Conservation (phyloP, 371 early-diverging fungal species). For the Mucor racemosus region DNA sequence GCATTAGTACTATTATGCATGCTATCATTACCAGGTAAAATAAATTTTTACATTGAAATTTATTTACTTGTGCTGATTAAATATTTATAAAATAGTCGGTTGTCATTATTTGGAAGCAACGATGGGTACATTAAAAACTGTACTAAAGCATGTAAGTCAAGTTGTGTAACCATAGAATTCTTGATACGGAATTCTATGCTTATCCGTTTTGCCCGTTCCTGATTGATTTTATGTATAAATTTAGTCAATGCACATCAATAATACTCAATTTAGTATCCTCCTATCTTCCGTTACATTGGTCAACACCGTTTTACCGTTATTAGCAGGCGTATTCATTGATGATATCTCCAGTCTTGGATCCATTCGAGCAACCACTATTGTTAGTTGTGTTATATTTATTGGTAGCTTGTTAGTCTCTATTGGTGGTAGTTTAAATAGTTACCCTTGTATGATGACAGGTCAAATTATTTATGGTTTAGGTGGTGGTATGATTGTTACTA, state of each 20-base stretch:
- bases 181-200: background rate
- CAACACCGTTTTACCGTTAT: slow-evolving; percentile 69
- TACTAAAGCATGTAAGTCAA: slow-evolving; percentile 40
- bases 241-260: slow-evolving; percentile 60
- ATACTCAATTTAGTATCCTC: slow-evolving; percentile 73
- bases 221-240: background rate
- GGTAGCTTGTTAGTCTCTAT: slow-evolving; percentile 45
- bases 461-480: slow-evolving; percentile 53
- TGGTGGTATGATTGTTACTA: slow-evolving; percentile 50
- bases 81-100: slow-evolving; percentile 26
- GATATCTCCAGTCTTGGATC: slow-evolving; percentile 42
- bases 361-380: slow-evolving; percentile 41
- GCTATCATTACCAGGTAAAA: slow-evolving; percentile 30
- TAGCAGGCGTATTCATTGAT: slow-evolving; percentile 67
- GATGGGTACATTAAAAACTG: slow-evolving; percentile 47
- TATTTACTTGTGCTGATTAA: background rate
- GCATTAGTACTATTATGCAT: slow-evolving; percentile 22
- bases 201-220: slow-evolving; percentile 17
- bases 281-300: slow-evolving; percentile 74
- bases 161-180: background rate
- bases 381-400: slow-evolving; percentile 39
- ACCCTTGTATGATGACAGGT: slow-evolving; percentile 49
- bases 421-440: slow-evolving; percentile 34
- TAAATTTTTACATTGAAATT: background rate
- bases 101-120: slow-evolving; percentile 52